A percentile compares a stretch with the other conserved stretches of the same genome.
Conservation (phyloP, 208 protist genomes). For the Leishmania lainsoni region DNA sequence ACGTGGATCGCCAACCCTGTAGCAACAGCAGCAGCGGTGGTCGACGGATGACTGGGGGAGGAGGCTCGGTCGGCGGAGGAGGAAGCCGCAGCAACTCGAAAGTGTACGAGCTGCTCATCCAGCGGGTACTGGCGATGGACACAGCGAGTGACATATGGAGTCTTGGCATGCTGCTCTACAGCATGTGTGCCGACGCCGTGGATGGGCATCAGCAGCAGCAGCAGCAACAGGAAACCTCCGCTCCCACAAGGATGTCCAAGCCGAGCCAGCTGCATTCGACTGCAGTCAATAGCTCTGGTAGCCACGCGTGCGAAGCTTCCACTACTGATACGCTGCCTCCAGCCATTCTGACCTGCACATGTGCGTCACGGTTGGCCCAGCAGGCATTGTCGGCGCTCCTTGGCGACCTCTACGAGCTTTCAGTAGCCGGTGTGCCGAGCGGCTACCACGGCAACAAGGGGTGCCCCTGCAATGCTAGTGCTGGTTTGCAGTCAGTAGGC, state of each 20-base stretch:
- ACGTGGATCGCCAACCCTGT: neutral
- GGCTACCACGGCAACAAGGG: neutral
- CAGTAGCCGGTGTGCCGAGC: neutral
- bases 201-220: neutral
- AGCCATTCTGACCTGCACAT: neutral
- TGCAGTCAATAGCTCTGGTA: neutral
- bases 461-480: neutral
- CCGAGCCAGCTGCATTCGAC: neutral
- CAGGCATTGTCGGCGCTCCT: conserved; percentile 25
- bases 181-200: conserved; percentile 20
- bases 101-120: conserved; percentile 30
- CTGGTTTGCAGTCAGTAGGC: neutral
- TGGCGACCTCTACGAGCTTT: conserved; percentile 25
- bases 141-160: conserved; percentile 38
- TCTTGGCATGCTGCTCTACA: conserved; percentile 35
- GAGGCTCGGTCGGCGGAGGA: conserved; percentile 1
- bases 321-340: neutral
- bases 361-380: conserved; percentile 18
- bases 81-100: conserved; percentile 13
- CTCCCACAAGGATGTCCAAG: neutral
- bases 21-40: conserved; percentile 9
- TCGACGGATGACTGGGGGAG: neutral
- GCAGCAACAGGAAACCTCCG: neutral
- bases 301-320: neutral
- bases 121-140: conserved; percentile 30